These are phyloP conservation scores for Leishmania guyanensis DNA, from an alignment of 208 protist species.

Conservation along the genomic window DNA sequence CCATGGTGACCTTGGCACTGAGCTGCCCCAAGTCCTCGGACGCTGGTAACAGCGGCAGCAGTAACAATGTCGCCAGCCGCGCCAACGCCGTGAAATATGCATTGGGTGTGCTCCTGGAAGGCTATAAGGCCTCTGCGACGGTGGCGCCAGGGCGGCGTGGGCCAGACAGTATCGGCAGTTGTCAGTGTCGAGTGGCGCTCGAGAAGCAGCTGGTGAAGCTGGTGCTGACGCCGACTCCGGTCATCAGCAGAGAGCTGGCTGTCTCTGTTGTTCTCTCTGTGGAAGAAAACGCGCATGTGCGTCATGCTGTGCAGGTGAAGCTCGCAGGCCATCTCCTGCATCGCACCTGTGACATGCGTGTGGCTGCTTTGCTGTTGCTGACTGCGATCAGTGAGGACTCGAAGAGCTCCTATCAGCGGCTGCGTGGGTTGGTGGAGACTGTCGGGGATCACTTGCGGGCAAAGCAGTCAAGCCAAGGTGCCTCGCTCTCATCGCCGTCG, in stretches of 20 bases:
- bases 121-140: conserved; percentile 28
- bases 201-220: conserved; percentile 68
- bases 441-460: conserved; percentile 57
- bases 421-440: conserved; percentile 44
- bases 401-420: conserved; percentile 49
- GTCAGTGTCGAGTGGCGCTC: conserved; percentile 50
- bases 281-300: conserved; percentile 61
- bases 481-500: conserved; percentile 45
- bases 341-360: conserved; percentile 62
- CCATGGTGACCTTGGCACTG: conserved; percentile 43
- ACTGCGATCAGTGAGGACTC: conserved; percentile 70
- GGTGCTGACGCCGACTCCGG: conserved; percentile 41
- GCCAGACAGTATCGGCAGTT: conserved; percentile 21
- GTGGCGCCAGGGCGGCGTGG: neutral
- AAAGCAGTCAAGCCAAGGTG: conserved; percentile 40
- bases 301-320: conserved; percentile 59
- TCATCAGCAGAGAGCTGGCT: conserved; percentile 64
- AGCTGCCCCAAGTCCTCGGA: conserved; percentile 24
- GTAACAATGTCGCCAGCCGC: neutral
- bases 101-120: conserved; percentile 40
- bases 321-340: conserved; percentile 39
- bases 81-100: conserved; percentile 1
- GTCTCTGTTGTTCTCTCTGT: conserved; percentile 67
- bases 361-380: conserved; percentile 68
- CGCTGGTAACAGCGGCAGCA: neutral